Conservation (phyloP, 2,329 filamentous ascomycete genomes). For the Arthroderma sp. region DNA sequence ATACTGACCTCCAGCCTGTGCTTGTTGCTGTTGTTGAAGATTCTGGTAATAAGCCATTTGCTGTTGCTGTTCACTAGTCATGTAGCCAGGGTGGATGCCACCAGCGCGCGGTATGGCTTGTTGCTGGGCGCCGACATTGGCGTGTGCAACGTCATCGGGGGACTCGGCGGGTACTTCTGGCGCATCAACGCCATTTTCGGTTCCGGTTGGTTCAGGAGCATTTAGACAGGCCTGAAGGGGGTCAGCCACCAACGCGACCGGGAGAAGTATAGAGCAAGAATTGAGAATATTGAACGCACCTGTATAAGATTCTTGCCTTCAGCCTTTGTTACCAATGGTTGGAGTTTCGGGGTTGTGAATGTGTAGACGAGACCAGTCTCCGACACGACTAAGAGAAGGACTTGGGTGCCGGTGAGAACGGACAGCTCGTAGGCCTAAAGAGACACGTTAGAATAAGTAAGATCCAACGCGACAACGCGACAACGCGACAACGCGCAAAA, state of each 20-base stretch:
- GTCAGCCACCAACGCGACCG: slow-evolving; percentile 10
- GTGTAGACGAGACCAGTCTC: slow-evolving; percentile 97
- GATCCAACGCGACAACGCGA: slow-evolving; percentile 2
- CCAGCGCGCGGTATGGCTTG: slow-evolving; percentile 46
- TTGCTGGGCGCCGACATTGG: slow-evolving; percentile 59
- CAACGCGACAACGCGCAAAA: slow-evolving; percentile 2
- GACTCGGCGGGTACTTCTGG: slow-evolving; percentile 64
- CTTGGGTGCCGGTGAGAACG: slow-evolving; percentile 93
- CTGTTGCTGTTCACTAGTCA: slow-evolving; percentile 54
- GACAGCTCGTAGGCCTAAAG: slow-evolving; percentile 87
- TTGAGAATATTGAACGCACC: slow-evolving; percentile 42
- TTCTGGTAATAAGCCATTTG: slow-evolving; percentile 76
- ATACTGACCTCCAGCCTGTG: slow-evolving; percentile 55
- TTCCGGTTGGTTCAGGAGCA: slow-evolving; percentile 77
- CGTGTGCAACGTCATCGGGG: slow-evolving; percentile 72
- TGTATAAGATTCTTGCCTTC: slow-evolving; percentile 99
- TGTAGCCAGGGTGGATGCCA: slow-evolving; percentile 55
- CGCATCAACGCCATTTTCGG: slow-evolving; percentile 69
- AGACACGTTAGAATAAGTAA: neutral
- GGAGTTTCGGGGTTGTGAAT: slow-evolving; percentile 95
- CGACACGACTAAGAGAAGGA: slow-evolving; percentile 87
- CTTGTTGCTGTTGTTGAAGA: slow-evolving; percentile 58
- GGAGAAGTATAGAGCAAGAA: no score
- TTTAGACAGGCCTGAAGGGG: slow-evolving; percentile 75
- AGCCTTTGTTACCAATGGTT: slow-evolving; percentile 93